phyloP scores from a whole-genome alignment of 306 rosid genomes.

The Castanea sativa region DNA sequence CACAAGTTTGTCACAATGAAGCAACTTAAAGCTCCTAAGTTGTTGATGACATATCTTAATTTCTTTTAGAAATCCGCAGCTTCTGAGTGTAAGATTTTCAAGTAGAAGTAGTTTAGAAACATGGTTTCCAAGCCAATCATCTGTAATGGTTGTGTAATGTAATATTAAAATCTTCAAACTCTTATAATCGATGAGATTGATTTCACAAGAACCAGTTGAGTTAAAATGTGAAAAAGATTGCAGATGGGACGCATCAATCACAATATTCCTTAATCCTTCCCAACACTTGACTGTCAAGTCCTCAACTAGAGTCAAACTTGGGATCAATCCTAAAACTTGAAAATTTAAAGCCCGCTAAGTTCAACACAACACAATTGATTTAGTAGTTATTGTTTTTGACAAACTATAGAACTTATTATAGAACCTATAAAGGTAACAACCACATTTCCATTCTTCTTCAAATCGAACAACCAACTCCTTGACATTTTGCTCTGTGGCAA shows the following conservation, averaged over 20 bases:
- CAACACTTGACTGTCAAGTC: neutral
- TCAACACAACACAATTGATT: neutral
- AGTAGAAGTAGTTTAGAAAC: neutral
- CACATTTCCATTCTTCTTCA: neutral
- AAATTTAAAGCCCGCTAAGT: neutral
- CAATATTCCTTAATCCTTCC: neutral
- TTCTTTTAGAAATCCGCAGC: neutral
- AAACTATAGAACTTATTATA: neutral
- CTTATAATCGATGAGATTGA: neutral
- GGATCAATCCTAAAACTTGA: neutral
- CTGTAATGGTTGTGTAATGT: neutral
- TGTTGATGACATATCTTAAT: neutral
- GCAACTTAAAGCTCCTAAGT: neutral
- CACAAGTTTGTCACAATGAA: neutral
- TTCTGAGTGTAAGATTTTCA: neutral
- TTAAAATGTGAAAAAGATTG: neutral
- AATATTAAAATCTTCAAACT: neutral
- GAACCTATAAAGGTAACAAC: neutral
- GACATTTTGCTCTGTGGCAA: neutral
- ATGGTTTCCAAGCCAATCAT: neutral
- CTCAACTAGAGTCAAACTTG: neutral
- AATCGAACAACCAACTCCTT: neutral
- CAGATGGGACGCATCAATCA: neutral
- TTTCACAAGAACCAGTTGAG: neutral
- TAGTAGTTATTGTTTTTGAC: neutral